A percentile compares a stretch with the other conserved stretches of the same genome.
phyloP scores from a whole-genome alignment of 129 eudicot genomes.

The Helianthus tuberosus region DNA sequence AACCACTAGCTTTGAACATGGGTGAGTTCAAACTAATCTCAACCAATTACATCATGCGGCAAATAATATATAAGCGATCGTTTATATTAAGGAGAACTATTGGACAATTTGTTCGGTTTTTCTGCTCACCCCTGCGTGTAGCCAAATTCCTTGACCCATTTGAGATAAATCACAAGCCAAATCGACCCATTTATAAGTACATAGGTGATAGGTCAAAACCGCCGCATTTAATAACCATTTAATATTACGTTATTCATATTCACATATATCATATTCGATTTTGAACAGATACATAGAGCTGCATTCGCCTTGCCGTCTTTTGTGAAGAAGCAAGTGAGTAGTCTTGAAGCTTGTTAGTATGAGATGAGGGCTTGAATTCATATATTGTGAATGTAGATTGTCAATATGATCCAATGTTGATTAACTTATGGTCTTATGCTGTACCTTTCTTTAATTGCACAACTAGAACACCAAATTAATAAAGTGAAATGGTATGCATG shows the following conservation, averaged over 20 bases:
- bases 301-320: constrained; percentile 40
- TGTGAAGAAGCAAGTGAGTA: constrained; percentile 37
- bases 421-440: background rate
- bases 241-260: no score
- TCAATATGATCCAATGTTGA: background rate
- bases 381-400: background rate
- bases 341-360: constrained; percentile 20
- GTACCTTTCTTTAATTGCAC: background rate
- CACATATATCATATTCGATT: background rate
- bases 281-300: constrained; percentile 33
- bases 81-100: no score
- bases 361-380: background rate
- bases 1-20: no score
- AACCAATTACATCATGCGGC: no score
- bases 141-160: background rate
- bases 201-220: no score
- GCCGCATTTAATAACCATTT: no score
- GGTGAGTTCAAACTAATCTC: no score
- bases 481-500: background rate
- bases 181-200: background rate
- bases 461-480: background rate
- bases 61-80: no score
- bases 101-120: no score
- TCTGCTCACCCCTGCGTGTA: no score
- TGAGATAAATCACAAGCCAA: background rate